phyloP scores from a whole-genome alignment of 73 alveolate genomes.

The Effrenium voratum region DNA sequence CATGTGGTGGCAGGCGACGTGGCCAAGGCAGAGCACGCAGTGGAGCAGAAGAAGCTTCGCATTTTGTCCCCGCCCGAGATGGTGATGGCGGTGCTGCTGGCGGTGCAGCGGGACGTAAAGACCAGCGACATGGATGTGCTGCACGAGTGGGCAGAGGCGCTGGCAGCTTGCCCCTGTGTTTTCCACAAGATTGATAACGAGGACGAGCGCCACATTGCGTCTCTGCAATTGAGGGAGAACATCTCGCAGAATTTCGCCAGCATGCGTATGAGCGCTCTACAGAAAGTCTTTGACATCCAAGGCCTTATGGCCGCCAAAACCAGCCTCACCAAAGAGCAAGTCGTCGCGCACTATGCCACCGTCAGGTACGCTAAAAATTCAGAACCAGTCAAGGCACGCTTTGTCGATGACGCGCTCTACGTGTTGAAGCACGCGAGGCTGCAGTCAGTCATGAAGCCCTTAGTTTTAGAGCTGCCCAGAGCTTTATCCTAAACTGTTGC shows the following conservation, averaged over 20 bases:
- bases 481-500: too few species aligned
- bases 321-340: neutral
- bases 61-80: neutral
- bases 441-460: too few species aligned
- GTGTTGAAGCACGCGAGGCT: neutral
- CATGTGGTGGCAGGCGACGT: neutral
- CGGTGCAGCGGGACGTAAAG: neutral
- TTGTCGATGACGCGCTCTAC: neutral
- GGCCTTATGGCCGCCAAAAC: neutral
- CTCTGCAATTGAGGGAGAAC: neutral
- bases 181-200: neutral
- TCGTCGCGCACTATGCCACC: neutral
- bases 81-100: neutral
- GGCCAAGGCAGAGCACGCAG: neutral
- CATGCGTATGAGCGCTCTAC: neutral
- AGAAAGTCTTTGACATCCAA: neutral
- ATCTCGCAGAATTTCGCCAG: neutral
- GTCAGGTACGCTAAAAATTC: neutral
- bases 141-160: neutral
- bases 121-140: neutral
- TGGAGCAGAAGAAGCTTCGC: neutral
- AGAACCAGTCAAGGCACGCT: neutral
- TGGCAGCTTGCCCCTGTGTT: neutral
- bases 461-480: too few species aligned
- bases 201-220: neutral